Conservation (phyloP, 345 rosid genomes). For the Boechera stricta region DNA sequence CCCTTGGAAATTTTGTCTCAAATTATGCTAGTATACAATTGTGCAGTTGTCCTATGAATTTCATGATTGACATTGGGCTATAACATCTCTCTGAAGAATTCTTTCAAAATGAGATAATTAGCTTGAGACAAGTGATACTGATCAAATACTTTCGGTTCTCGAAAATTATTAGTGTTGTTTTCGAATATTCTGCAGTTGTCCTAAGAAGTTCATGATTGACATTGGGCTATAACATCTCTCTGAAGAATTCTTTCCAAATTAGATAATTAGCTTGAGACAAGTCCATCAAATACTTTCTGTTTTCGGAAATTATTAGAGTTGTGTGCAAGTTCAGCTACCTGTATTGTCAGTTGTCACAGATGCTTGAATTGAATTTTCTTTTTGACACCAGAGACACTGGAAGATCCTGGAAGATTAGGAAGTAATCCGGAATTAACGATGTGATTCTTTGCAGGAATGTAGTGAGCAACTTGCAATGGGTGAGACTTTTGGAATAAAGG, state of each 20-base stretch:
- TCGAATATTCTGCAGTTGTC: too few species aligned
- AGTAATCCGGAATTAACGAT: too few species aligned
- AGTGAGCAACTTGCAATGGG: conserved; percentile 94
- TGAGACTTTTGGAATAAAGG: conserved; percentile 90
- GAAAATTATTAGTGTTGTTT: not conserved
- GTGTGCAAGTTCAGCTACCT: conserved; percentile 8
- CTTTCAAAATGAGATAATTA: not conserved
- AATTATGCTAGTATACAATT: not conserved
- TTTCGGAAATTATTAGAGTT: not conserved
- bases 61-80: not conserved
- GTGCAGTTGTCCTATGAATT: not conserved
- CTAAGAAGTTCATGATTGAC: not conserved
- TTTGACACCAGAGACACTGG: conserved; percentile 69
- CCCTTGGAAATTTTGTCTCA: not conserved
- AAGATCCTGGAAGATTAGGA: too few species aligned
- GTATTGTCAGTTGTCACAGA: not conserved
- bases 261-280: not conserved
- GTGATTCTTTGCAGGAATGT: conserved; percentile 89
- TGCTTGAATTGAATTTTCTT: conserved; percentile 14
- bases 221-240: not conserved
- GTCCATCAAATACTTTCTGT: not conserved
- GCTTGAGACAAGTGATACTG: conserved; percentile 9
- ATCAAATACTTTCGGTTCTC: not conserved
- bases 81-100: not conserved
- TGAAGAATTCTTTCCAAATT: not conserved